Conservation (phyloP, 192 early-diverging fungal species). For the Coemansia pectinata region DNA sequence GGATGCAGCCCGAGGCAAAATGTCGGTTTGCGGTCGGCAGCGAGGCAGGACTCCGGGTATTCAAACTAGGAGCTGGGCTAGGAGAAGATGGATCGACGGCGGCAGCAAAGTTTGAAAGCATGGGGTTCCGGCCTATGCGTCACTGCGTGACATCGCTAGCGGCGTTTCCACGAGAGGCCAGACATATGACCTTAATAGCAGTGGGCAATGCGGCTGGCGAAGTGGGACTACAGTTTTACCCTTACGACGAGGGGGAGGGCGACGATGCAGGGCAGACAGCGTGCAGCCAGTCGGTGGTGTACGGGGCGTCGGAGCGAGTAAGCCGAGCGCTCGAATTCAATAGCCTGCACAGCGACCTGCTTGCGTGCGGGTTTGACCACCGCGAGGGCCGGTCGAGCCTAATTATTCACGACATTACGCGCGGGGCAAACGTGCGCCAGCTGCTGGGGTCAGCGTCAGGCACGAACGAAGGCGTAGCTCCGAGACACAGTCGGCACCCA, state of each 20-base stretch:
- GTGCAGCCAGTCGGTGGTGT: constrained; percentile 8
- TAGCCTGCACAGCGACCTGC: constrained; percentile 24
- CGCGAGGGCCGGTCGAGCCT: constrained; percentile 37
- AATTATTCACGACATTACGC: constrained; percentile 35
- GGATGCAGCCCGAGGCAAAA: constrained; percentile 40
- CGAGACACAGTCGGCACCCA: constrained; percentile 14
- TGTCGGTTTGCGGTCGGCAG: constrained; percentile 32
- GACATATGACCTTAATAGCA: constrained; percentile 30
- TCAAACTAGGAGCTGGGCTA: constrained; percentile 14
- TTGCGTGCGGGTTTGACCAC: constrained; percentile 50
- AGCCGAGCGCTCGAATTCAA: constrained; percentile 42
- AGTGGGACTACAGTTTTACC: constrained; percentile 39
- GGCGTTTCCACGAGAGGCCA: constrained; percentile 28
- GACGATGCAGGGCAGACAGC: neutral
- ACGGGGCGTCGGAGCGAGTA: constrained; percentile 23
- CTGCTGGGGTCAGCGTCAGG: constrained; percentile 21
- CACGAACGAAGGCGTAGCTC: neutral
- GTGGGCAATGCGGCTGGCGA: constrained; percentile 35
- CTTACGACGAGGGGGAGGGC: constrained; percentile 2
- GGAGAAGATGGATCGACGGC: neutral
- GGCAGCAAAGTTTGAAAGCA: constrained; percentile 10
- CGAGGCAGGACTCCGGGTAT: constrained; percentile 33
- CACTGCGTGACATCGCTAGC: constrained; percentile 32
- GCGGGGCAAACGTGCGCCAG: constrained; percentile 33
- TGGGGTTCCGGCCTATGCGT: constrained; percentile 21